Evolutionary conservation across 129 eudicot genomes (phyloP).

Genomic region (Artemisia annua): DNA sequence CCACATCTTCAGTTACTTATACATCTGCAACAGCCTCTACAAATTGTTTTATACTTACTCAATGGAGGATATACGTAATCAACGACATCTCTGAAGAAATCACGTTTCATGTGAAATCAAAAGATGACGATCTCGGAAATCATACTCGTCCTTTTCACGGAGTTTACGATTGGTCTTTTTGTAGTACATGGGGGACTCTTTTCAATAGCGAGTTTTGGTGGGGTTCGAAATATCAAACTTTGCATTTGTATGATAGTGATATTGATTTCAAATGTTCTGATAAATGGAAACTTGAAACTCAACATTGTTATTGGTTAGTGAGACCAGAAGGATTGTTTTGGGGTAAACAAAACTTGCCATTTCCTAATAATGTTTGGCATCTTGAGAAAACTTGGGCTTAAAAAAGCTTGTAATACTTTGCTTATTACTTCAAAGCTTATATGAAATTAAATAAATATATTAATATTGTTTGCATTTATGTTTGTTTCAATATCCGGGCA

Average conservation of each 20-base stretch:
- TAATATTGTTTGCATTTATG: too few species aligned
- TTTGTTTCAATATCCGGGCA: too few species aligned
- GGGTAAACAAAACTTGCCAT: too few species aligned
- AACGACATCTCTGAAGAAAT: neutral
- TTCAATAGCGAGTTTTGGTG: constrained; percentile 13
- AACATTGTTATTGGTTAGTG: too few species aligned
- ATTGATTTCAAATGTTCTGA: too few species aligned
- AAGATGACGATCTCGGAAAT: constrained; percentile 17
- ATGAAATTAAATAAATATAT: too few species aligned
- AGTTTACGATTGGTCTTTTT: constrained; percentile 7
- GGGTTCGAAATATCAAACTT: neutral
- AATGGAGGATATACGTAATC: constrained; percentile 1
- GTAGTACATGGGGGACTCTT: neutral
- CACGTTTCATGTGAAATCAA: constrained; percentile 3
- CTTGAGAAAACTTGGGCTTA: too few species aligned
- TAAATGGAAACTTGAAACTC: too few species aligned
- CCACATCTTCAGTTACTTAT: neutral
- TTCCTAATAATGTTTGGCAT: too few species aligned
- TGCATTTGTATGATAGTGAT: neutral
- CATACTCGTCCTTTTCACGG: constrained; percentile 2
- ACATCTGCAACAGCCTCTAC: neutral
- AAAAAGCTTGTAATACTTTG: too few species aligned
- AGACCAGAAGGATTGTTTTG: too few species aligned
- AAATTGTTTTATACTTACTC: constrained; percentile 1
- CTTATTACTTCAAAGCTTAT: too few species aligned